Percentiles rank a stretch among this genome's conserved stretches.
Evolutionary conservation across 1,284 basidiomycete species (phyloP).

Genomic region (Microstroma glucosiphilum): DNA sequence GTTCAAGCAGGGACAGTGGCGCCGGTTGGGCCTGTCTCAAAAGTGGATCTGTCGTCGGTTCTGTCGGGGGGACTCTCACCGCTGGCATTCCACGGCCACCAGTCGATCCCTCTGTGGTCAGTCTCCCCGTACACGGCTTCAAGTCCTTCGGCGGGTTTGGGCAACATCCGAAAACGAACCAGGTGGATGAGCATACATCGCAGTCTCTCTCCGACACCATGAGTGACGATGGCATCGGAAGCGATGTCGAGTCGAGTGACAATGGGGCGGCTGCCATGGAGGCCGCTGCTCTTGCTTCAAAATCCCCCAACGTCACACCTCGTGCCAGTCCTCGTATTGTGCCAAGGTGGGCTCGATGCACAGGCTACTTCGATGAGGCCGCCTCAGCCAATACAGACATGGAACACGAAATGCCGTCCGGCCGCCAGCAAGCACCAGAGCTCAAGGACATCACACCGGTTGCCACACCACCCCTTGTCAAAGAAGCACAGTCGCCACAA

Average conservation of each 20-base stretch:
- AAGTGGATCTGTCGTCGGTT: slow-evolving; percentile 25
- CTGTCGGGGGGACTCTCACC: slow-evolving; percentile 10
- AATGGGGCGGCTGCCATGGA: slow-evolving; percentile 9
- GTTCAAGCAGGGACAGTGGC: background rate
- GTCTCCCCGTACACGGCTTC: slow-evolving; percentile 34
- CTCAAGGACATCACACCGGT: too few relatives aligned
- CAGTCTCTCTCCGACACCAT: background rate
- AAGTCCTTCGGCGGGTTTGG: slow-evolving; percentile 36
- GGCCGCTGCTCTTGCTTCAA: slow-evolving; percentile 15
- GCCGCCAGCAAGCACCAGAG: too few relatives aligned
- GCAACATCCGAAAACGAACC: slow-evolving; percentile 18
- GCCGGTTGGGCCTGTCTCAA: slow-evolving; percentile 34
- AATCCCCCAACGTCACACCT: slow-evolving; percentile 35
- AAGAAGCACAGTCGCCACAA: too few relatives aligned
- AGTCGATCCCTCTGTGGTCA: slow-evolving; percentile 6
- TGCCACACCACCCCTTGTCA: too few relatives aligned
- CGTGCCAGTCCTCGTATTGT: slow-evolving; percentile 35
- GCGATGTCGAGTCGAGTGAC: slow-evolving; percentile 5
- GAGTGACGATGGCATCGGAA: slow-evolving; percentile 9
- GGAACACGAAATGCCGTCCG: background rate
- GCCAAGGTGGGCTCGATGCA: slow-evolving; percentile 17
- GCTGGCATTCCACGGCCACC: background rate
- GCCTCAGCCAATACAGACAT: background rate
- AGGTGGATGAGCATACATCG: background rate
- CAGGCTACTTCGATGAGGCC: slow-evolving; percentile 21